Evolutionary conservation across 2,329 filamentous ascomycete genomes (phyloP), one percentile per base, ranked within the genome.

Genomic region (Fusarium sp.): DNA sequence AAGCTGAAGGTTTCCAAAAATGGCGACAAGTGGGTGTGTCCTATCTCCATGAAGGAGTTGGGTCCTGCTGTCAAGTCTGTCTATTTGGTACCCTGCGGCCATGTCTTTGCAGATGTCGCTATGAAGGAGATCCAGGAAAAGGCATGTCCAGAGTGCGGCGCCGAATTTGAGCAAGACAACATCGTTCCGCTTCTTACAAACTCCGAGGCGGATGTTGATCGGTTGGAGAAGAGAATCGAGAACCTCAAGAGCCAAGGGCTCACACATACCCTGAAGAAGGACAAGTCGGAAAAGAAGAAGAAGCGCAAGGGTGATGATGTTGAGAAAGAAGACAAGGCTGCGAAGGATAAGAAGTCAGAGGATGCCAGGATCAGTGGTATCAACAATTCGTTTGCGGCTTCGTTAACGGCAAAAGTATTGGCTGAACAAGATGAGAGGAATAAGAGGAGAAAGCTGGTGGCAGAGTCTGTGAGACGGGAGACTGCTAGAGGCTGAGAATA

Each of bases 81-180:
- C 3, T 99, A 98, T 77, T 78, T 99, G 5, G 93, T 98, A 8
- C 96, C 96, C 0, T 99, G 96, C 77, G 97, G 96, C 0, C 97
- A 99, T 84, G 95, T 94, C 1, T 98, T 98, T 82, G 92, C 94
- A 1, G 94, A 97, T 68, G 90, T 91, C 58, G 94, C 94, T 12
- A 91, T 98, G 73, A 93, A 91, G 74, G 93, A 96, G 81, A 90
- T 97, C n/a, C 79, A 84, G 6, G 91, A 93, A 71, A 84, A 86
- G 33, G 78, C 80, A 1, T 92, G 90, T 63, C 88, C 89, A 0
- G 88, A 95, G 83, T 99, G 96, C 81, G 93, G 92, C 73, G 90
- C 91, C 62, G 77, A 86, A 0, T 98, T 96, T 77, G 88, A 89
- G 27, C 81, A 87, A 29, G 90, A 93, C 35, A 93, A 98, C 75